These are phyloP conservation scores for Bryoerythrophyllum caledonicum DNA, from an alignment of 225 moss, liverwort and hornwort species.

Conservation along the genomic window DNA sequence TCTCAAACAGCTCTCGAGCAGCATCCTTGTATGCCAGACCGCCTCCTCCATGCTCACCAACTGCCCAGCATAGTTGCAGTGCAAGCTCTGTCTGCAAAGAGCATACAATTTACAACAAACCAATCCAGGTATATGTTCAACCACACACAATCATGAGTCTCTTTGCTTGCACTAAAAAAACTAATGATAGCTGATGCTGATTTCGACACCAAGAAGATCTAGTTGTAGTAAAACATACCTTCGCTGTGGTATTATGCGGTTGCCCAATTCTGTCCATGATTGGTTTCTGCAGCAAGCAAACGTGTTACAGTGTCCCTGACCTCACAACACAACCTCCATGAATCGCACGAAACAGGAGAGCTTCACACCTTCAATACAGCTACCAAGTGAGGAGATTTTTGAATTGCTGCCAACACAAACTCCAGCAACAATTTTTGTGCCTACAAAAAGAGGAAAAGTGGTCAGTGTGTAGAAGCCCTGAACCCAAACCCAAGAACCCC, in stretches of 20 bases:
- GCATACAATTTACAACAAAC: too few species aligned
- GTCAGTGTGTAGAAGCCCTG: not conserved
- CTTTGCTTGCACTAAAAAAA: not conserved
- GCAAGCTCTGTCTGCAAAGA: constrained; percentile 83
- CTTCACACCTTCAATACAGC: constrained; percentile 72
- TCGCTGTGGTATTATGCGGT: constrained; percentile 67
- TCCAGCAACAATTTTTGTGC: constrained; percentile 74
- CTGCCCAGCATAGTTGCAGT: constrained; percentile 94
- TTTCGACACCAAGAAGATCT: not conserved
- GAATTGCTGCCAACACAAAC: constrained; percentile 77
- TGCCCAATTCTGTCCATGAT: constrained; percentile 97
- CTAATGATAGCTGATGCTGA: not conserved
- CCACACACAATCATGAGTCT: not conserved
- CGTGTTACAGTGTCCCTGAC: constrained; percentile 6
- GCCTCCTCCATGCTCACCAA: constrained; percentile 97
- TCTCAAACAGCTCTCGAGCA: constrained; percentile 94
- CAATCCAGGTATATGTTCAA: not conserved
- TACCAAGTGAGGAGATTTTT: constrained; percentile 86
- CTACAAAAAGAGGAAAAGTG: constrained; percentile 26
- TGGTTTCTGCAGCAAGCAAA: constrained; percentile 72
- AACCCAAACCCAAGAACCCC: too few species aligned
- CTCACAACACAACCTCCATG: not conserved
- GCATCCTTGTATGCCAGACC: constrained; percentile 74
- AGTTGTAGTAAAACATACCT: constrained; percentile 46
- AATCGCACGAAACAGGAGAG: not conserved